Percentiles rank a stretch among this genome's conserved stretches.
phyloP scores from a whole-genome alignment of 345 rosid genomes.

The Hypericum androsaemum region DNA sequence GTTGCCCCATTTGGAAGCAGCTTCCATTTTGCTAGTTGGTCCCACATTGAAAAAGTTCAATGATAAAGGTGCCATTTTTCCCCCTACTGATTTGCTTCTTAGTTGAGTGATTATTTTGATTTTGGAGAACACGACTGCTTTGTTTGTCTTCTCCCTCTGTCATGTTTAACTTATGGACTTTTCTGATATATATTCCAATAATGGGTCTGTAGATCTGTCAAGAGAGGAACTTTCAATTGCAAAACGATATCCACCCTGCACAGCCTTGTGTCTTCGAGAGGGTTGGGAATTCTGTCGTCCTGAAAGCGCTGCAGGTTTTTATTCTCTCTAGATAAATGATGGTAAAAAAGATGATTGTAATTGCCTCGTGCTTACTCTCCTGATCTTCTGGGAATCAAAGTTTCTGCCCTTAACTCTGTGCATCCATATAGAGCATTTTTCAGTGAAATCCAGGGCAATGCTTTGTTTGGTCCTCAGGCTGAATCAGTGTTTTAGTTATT shows the following conservation, averaged over 20 bases:
- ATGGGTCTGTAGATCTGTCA: constrained; percentile 46
- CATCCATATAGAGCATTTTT: too few species aligned
- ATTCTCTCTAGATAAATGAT: too few species aligned
- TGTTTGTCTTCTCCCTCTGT: neutral
- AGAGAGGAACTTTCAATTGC: constrained; percentile 77
- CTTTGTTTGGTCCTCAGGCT: too few species aligned
- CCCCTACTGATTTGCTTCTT: too few species aligned
- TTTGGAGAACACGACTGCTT: too few species aligned
- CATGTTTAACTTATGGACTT: neutral
- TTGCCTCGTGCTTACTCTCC: too few species aligned
- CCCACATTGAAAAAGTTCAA: constrained; percentile 90
- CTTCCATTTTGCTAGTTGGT: constrained; percentile 87
- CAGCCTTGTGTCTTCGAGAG: constrained; percentile 83
- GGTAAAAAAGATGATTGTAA: too few species aligned
- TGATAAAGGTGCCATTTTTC: constrained; percentile 62
- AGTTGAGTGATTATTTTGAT: too few species aligned
- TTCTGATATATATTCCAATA: constrained; percentile 18
- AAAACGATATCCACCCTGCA: constrained; percentile 74
- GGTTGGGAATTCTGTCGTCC: constrained; percentile 96
- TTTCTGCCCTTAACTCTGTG: too few species aligned
- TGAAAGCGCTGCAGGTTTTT: constrained; percentile 71
- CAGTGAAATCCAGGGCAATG: too few species aligned
- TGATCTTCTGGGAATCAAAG: too few species aligned
- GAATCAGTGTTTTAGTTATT: too few species aligned
- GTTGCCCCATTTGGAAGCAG: constrained; percentile 94